Base-by-base conservation (phyloP, 345 rosid species). In the Populus pruinosa region DNA sequence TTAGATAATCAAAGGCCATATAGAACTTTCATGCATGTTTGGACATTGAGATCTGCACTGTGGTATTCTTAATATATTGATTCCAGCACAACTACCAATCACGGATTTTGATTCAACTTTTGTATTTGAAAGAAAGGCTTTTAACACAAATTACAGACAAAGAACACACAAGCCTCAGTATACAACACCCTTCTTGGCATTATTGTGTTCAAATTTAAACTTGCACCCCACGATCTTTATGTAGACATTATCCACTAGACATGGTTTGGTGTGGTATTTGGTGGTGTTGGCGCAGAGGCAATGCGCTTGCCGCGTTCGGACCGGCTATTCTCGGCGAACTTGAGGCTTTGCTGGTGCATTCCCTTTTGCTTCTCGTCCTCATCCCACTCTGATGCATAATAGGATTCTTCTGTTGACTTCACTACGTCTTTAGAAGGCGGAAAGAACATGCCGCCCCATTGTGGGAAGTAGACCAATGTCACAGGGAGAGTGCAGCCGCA, bases 361-460 rank as follows among this genome's bases (percentile, higher is more conserved):
- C 94, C 90, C 50, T 78, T 86, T 31, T 77, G 70, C 83, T 88
- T 89, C 83, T 92, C 97, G 6, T 90, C 94, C 78, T 90, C 94
- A 0, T 87, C 82, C 93, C 94, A 92, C 70, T 91, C 93, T 0
- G 89, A 80, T 6, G 20, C 71, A 56, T 94, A 92, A 47, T 92
- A 92, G 66, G 79, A 41, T 61, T 90, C 93, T 71, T 92, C 98
- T 0, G 87, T 85, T 0, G 87, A 85, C 71, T 84, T 91, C 0
- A 61, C 81, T 1, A 33, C 78, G 69, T 90, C 81, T 25, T 69
- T 89, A 0, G 98, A 85, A 0, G 97, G 83, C 4, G 88, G 89
- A 4, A 82, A 62, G 79, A 92, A 90, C 96, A 94, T 90, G 39
- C 97, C 76, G 2, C 97, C 95, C 93, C 96, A 92, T 17, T 94